Percentiles rank a stretch among this genome's conserved stretches.
Evolutionary conservation across 148 eudicot species (phyloP).

Genomic region (Pharnaceum exiguum): DNA sequence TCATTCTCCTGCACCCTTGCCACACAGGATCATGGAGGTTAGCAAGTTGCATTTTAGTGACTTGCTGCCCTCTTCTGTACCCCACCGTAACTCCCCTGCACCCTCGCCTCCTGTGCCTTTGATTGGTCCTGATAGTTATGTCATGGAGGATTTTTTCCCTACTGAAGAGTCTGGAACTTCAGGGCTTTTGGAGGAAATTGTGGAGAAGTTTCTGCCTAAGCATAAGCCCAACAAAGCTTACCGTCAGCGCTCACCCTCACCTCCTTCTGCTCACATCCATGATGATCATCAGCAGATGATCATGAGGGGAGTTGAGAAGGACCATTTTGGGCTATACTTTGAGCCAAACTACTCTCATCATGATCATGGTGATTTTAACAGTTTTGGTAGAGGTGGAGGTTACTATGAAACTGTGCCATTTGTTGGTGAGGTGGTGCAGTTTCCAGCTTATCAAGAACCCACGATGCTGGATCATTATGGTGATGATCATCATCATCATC

Average conservation of each 20-base stretch:
- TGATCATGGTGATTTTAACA: neutral
- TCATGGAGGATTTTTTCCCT: conserved; percentile 12
- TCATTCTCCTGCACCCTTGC: conserved; percentile 3
- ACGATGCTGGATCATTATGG: neutral
- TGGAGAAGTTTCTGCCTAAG: conserved; percentile 31
- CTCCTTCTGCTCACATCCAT: neutral
- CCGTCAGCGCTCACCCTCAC: neutral
- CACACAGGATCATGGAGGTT: neutral
- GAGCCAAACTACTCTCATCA: neutral
- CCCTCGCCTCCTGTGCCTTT: neutral
- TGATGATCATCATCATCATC: neutral
- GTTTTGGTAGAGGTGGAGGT: neutral
- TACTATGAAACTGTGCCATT: conserved; percentile 8
- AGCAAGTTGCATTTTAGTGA: conserved; percentile 15
- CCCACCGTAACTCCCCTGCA: conserved; percentile 6
- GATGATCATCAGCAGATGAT: neutral
- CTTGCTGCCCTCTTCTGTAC: conserved; percentile 13
- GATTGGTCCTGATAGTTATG: neutral
- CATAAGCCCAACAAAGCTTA: conserved; percentile 5
- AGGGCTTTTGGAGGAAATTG: conserved; percentile 26
- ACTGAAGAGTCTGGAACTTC: conserved; percentile 17
- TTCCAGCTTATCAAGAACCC: conserved; percentile 10
- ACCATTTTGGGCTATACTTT: neutral
- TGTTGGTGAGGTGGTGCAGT: conserved; percentile 15
- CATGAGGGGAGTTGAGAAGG: neutral